A percentile compares a stretch with the other conserved stretches of the same genome.
Conservation (phyloP, 2,329 filamentous ascomycete species). For the Furcasterigmium sp. region DNA sequence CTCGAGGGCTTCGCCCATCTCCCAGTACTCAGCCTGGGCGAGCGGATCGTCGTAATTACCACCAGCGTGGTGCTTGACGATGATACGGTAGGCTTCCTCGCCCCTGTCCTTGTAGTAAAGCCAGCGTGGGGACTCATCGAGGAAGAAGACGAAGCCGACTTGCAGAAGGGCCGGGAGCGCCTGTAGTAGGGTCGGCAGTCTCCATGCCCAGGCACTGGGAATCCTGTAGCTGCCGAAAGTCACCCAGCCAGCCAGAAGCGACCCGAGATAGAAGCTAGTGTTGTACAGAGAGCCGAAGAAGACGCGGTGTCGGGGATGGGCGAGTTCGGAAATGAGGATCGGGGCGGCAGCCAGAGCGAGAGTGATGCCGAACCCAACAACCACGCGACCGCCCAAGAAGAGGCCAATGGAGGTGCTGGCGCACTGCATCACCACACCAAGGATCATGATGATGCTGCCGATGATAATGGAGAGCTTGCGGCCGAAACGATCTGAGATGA, state of each 20-base stretch:
- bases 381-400: conserved; percentile 22
- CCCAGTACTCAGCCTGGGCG: conserved; percentile 18
- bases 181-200: conserved; percentile 42
- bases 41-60: conserved; percentile 17
- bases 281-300: conserved; percentile 25
- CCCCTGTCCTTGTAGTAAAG: conserved; percentile 24
- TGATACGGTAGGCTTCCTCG: conserved; percentile 19
- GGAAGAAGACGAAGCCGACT: conserved; percentile 20
- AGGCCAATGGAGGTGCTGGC: conserved; percentile 15
- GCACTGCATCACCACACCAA: conserved; percentile 24
- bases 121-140: conserved; percentile 32
- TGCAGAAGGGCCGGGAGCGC: conserved; percentile 4
- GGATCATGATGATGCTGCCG: conserved; percentile 24
- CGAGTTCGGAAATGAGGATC: conserved; percentile 25
- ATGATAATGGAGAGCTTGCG: conserved; percentile 29
- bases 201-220: conserved; percentile 39
- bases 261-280: conserved; percentile 7
- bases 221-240: conserved; percentile 37
- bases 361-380: conserved; percentile 24
- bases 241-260: conserved; percentile 15
- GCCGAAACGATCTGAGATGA: conserved; percentile 32
- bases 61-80: conserved; percentile 4
- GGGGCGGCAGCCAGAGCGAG: conserved; percentile 23
- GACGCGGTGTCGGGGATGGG: conserved; percentile 25
- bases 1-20: conserved; percentile 8